Evolutionary conservation across 371 early-diverging fungal species (phyloP).

Genomic region (Mortierella sp.): DNA sequence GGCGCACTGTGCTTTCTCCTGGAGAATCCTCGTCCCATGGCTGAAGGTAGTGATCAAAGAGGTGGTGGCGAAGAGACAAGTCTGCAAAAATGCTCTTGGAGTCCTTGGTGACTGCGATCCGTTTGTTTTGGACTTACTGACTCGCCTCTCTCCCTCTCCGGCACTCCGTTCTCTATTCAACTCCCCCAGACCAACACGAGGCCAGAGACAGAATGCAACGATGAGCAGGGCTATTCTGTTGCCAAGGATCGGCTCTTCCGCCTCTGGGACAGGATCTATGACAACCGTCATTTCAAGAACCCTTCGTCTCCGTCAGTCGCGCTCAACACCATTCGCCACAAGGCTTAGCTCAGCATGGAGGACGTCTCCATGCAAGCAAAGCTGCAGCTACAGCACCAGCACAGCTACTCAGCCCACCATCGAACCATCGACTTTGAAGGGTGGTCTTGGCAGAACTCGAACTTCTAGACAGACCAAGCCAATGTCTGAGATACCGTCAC

Average conservation of each 20-base stretch:
- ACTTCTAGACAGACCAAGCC: too few relatives aligned
- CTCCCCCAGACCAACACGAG: neutral
- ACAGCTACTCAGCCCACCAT: too few relatives aligned
- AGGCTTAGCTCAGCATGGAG: too few relatives aligned
- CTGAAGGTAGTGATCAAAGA: neutral
- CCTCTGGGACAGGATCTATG: neutral
- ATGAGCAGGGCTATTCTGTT: slow-evolving; percentile 22
- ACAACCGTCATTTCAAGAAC: neutral
- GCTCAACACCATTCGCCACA: too few relatives aligned
- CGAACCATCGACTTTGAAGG: too few relatives aligned
- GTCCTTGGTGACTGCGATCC: neutral
- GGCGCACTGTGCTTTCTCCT: slow-evolving; percentile 31
- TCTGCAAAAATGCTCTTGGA: neutral
- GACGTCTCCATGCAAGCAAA: too few relatives aligned
- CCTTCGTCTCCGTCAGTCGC: neutral
- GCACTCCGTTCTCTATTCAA: neutral
- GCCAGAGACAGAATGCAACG: slow-evolving; percentile 5
- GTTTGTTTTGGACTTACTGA: neutral
- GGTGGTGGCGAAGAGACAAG: neutral
- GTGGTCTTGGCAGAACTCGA: too few relatives aligned
- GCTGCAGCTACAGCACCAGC: too few relatives aligned
- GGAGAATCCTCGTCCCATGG: slow-evolving; percentile 48
- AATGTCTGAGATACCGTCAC: neutral
- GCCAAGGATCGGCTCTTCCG: slow-evolving; percentile 5
- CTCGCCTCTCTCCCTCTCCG: neutral